Evolutionary conservation across 2,329 filamentous ascomycete genomes (phyloP), one percentile per base, ranked within the genome.

Genomic region (Trichoderma sp.): DNA sequence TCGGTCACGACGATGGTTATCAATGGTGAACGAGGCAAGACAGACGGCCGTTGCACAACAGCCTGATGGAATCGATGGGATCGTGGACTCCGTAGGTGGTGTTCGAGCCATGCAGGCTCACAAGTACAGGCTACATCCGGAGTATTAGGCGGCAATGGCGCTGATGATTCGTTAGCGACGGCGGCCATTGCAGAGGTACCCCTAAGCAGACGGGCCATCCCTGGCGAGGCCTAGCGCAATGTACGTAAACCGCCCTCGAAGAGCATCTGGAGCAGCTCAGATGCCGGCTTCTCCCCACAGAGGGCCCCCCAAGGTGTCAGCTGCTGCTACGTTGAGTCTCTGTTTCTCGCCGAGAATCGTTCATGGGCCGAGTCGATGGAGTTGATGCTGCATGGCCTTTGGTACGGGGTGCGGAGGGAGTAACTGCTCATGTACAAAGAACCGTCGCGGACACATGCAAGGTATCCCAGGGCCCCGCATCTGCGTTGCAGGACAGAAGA

Each of bases 241-340:
- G 50, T 55, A 30, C 5, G 50, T 30, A 63, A 63, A 45, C 60
- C 50, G 41, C 59, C 43, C 24, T 39, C 60, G 45, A 63, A 43
- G 26, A 28, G 41, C 39, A 52, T 39, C 54, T 28, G 34, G 28
- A n/a, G 48, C 39, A 45, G 52, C 54, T 63, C 60, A 63, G 60
- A 55, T 63, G 60, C 60, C 60, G 60, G 48, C 30, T n/a, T 34
- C 48, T 47, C 60, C 60, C 60, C 60, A 63, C 50, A 63, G 41
- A 55, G 48, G 26, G 39, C 17, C 28, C 61, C 51, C 30, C 19
- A 51, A 24, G 17, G 44, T 57, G 51, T 64, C 61, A 64, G 54
- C 54, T 58, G 62, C 54, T 64, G 62, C 62, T 59, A 64, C 62
- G 54, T 58, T 59, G 45, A 64, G 54, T 58, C 60, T 56, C 51